These are phyloP conservation scores for Gracilaria vermiculophylla DNA, from an alignment of 23 red algal species.

Conservation along the genomic window DNA sequence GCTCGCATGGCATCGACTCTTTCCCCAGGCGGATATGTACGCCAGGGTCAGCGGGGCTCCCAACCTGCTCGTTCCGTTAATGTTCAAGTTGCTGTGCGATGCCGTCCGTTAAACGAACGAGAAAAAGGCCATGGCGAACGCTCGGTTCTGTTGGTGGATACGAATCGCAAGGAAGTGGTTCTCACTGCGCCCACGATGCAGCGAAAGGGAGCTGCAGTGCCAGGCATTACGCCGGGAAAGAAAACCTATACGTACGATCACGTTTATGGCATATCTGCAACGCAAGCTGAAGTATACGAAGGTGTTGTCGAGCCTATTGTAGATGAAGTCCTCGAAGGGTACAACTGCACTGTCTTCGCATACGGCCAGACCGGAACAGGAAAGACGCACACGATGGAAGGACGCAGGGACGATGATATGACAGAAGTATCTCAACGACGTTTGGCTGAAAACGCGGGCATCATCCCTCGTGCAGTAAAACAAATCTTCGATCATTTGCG, in stretches of 20 bases:
- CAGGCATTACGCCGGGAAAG: constrained; percentile 14
- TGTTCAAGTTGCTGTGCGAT: constrained; percentile 91
- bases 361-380: constrained; percentile 96
- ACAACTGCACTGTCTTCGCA: constrained; percentile 99
- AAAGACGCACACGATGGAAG: constrained; percentile 99
- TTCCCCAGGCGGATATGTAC: constrained; percentile 74
- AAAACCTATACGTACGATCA: constrained; percentile 82
- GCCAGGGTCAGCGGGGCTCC: constrained; percentile 48
- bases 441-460: constrained; percentile 79
- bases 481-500: constrained; percentile 95
- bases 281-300: constrained; percentile 87
- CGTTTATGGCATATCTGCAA: constrained; percentile 81
- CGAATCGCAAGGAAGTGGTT: constrained; percentile 59
- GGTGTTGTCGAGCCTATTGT: constrained; percentile 90
- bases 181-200: background rate
- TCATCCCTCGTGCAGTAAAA: constrained; percentile 86
- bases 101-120: constrained; percentile 79
- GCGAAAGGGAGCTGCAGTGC: constrained; percentile 25
- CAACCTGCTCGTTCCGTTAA: constrained; percentile 69
- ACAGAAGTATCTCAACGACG: constrained; percentile 15
- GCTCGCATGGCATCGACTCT: constrained; percentile 37
- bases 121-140: constrained; percentile 70
- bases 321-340: constrained; percentile 87
- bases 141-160: constrained; percentile 46
- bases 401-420: constrained; percentile 56